Evolutionary conservation across 2,329 filamentous ascomycete genomes (phyloP).

Genomic region (Nigrospora oryzae): DNA sequence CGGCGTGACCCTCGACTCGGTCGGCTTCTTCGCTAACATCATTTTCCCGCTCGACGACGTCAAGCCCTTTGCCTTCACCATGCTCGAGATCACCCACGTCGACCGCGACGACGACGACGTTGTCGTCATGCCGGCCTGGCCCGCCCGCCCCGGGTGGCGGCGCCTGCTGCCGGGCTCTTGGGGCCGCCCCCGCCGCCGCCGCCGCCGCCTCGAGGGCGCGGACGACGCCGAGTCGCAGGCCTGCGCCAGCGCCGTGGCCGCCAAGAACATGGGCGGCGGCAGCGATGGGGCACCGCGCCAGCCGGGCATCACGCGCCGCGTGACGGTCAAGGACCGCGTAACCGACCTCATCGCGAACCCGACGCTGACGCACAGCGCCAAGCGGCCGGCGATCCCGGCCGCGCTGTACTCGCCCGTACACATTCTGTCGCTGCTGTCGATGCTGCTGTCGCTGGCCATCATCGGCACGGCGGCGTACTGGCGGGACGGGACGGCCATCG

Average conservation of each 20-base stretch:
- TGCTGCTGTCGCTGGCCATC: slow-evolving; percentile 37
- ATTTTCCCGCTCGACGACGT: slow-evolving; percentile 46
- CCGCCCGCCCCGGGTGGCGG: no score
- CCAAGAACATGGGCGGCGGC: slow-evolving; percentile 11
- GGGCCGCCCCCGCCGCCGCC: neutral
- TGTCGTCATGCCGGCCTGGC: neutral
- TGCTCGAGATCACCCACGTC: slow-evolving; percentile 38
- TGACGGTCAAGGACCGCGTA: slow-evolving; percentile 29
- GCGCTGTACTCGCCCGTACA: slow-evolving; percentile 42
- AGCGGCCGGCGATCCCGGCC: slow-evolving; percentile 38
- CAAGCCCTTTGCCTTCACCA: slow-evolving; percentile 36
- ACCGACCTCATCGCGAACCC: slow-evolving; percentile 34
- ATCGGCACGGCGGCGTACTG: slow-evolving; percentile 31
- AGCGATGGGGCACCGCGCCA: slow-evolving; percentile 11
- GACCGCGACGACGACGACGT: slow-evolving; percentile 17
- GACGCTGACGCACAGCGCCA: slow-evolving; percentile 26
- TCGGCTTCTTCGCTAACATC: slow-evolving; percentile 56
- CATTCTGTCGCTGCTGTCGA: slow-evolving; percentile 42
- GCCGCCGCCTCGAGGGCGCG: slow-evolving; percentile 4
- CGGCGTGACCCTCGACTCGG: slow-evolving; percentile 42
- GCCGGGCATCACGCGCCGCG: slow-evolving; percentile 18
- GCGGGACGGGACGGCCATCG: slow-evolving; percentile 39
- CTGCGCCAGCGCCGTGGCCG: slow-evolving; percentile 6
- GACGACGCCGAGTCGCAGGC: slow-evolving; percentile 4
- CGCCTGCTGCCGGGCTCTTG: neutral